phyloP scores from a whole-genome alignment of 306 rosid genomes.

The Prunus fruticosa region DNA sequence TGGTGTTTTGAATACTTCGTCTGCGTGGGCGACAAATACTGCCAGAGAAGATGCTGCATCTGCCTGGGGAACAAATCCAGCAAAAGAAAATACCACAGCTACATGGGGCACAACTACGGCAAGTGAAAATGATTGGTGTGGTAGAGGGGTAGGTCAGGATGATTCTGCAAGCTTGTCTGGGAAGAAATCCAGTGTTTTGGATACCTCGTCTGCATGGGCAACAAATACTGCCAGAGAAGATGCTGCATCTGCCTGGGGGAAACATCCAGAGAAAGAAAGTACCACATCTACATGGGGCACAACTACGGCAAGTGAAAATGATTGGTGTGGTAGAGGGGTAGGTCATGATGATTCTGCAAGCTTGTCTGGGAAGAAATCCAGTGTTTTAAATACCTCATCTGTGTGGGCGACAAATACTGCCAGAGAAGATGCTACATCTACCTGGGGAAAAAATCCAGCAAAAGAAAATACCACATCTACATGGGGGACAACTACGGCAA shows the following conservation, averaged over 20 bases:
- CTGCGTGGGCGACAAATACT: neutral
- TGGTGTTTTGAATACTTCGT: neutral
- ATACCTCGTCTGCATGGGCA: slow-evolving; percentile 4
- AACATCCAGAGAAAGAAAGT: neutral
- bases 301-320: neutral
- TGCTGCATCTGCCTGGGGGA: neutral
- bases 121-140: too few relatives aligned
- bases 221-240: neutral
- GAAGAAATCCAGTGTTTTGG: neutral
- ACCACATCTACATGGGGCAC: slow-evolving; percentile 8
- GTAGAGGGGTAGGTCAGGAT: too few relatives aligned
- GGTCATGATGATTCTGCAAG: slow-evolving; percentile 23
- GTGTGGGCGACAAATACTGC: neutral
- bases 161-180: too few relatives aligned
- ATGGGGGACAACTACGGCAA: neutral
- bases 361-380: slow-evolving; percentile 22
- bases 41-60: neutral
- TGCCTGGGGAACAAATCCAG: neutral
- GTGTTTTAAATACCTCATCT: neutral
- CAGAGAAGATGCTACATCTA: neutral
- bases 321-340: slow-evolving; percentile 8
- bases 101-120: neutral
- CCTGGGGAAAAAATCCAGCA: slow-evolving; percentile 1
- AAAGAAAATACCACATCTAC: neutral
- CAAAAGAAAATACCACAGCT: neutral